phyloP scores from a whole-genome alignment of 148 eudicot species.

The Rheum nobile region DNA sequence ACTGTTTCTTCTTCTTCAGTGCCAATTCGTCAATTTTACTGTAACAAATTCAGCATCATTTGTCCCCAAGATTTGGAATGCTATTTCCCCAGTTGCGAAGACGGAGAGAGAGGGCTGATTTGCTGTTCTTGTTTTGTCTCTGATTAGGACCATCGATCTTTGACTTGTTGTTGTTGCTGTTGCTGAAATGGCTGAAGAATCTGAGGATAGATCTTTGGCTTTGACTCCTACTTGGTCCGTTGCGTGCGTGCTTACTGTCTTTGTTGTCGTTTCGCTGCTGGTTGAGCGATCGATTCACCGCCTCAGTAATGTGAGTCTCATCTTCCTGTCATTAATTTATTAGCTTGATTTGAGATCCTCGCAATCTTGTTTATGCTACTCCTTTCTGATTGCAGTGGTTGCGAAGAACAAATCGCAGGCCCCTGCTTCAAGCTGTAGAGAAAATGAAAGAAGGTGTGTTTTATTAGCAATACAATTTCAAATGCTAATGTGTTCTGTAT shows the following conservation, averaged over 20 bases:
- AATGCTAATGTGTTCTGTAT: too few relatives aligned
- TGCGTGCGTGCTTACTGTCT: constrained; percentile 80
- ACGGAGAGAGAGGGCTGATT: not conserved
- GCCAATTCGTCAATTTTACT: not conserved
- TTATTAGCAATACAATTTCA: too few relatives aligned
- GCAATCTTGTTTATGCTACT: not conserved
- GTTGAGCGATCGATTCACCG: constrained; percentile 90
- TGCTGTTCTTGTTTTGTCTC: not conserved
- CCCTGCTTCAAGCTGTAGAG: constrained; percentile 90
- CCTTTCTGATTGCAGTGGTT: constrained; percentile 50
- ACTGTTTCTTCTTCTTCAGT: not conserved
- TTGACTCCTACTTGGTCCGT: constrained; percentile 98
- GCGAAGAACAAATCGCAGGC: constrained; percentile 68
- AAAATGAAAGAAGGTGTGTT: constrained; percentile 97
- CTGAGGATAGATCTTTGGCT: constrained; percentile 62
- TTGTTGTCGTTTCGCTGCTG: constrained; percentile 81
- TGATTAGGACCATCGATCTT: too few relatives aligned
- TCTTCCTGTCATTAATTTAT: not conserved
- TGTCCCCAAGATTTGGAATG: not conserved
- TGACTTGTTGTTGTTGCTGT: not conserved
- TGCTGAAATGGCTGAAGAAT: constrained; percentile 31
- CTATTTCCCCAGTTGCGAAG: not conserved
- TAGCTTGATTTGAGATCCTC: not conserved
- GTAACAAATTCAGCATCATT: not conserved
- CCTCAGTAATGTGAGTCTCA: constrained; percentile 52